Conservation (phyloP, 78 protist species). For the Cyanophora paradoxa region DNA sequence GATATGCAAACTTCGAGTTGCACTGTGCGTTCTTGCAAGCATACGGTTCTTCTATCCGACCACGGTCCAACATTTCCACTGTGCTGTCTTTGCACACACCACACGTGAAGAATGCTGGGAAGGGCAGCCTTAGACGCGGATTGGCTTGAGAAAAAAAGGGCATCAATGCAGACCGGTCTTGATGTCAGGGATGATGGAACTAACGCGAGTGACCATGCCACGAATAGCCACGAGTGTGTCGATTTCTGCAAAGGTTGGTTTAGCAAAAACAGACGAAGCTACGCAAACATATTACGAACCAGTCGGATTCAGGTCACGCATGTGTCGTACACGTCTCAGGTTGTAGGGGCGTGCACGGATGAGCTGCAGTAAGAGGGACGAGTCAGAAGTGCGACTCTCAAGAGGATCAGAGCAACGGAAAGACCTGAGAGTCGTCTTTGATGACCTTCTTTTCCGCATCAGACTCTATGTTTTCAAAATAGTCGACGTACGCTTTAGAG, state of each 20-base stretch:
- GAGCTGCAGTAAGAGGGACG: no score
- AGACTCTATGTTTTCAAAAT: not conserved
- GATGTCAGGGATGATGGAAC: slow-evolving; percentile 80
- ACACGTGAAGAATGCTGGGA: slow-evolving; percentile 39
- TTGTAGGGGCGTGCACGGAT: slow-evolving; percentile 50
- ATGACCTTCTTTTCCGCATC: not conserved
- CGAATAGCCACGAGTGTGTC: slow-evolving; percentile 76
- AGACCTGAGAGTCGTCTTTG: not conserved
- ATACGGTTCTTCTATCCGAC: slow-evolving; percentile 76
- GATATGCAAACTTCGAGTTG: not conserved
- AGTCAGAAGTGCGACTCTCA: no score
- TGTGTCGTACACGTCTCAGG: slow-evolving; percentile 9
- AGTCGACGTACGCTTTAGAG: not conserved
- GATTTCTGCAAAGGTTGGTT: slow-evolving; percentile 69
- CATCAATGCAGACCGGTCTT: not conserved
- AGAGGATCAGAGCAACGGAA: no score
- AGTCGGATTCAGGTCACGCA: slow-evolving; percentile 84
- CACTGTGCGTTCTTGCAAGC: not conserved
- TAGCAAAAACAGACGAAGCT: not conserved
- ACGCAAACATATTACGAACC: slow-evolving; percentile 30
- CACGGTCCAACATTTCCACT: slow-evolving; percentile 29
- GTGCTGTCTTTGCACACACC: slow-evolving; percentile 5
- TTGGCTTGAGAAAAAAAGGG: not conserved
- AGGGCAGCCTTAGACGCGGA: not conserved
- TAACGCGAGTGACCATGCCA: slow-evolving; percentile 86